These are phyloP conservation scores for Fraxinus xanthoxyloides DNA, from an alignment of 305 asterid genomes.

Conservation along the genomic window DNA sequence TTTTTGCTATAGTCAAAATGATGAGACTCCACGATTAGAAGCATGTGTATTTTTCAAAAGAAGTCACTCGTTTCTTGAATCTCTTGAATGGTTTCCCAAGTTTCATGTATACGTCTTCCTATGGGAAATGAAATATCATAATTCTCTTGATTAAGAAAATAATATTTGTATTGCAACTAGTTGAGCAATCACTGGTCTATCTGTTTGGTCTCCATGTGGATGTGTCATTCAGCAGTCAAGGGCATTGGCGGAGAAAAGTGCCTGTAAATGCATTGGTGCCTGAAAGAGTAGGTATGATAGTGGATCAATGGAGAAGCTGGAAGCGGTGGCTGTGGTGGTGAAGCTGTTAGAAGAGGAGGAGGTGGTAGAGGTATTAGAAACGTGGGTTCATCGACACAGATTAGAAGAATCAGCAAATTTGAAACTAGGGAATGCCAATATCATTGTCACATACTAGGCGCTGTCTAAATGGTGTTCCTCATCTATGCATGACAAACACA, in stretches of 20 bases:
- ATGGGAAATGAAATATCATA: not conserved
- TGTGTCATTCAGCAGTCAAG: not conserved
- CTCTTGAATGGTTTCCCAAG: not conserved
- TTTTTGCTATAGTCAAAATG: not conserved
- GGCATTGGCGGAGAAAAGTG: not conserved
- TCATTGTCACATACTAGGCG: not conserved
- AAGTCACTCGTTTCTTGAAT: not conserved
- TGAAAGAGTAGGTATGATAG: not conserved
- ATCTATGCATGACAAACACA: not conserved
- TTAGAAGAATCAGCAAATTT: not conserved
- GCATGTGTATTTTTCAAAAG: not conserved
- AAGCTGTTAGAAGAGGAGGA: not conserved
- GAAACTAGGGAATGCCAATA: not conserved
- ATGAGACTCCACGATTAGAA: not conserved
- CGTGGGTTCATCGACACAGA: not conserved
- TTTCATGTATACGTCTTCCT: not conserved
- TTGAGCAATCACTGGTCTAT: not conserved
- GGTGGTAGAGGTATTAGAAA: not conserved
- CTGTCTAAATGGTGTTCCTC: not conserved
- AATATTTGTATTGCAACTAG: not conserved
- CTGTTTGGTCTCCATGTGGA: not conserved
- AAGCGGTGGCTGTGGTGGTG: not conserved
- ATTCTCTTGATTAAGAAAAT: not conserved
- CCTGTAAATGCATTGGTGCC: not conserved
- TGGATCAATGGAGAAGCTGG: not conserved